phyloP scores from a whole-genome alignment of 2,329 filamentous ascomycete genomes.

The Fusarium graminum region DNA sequence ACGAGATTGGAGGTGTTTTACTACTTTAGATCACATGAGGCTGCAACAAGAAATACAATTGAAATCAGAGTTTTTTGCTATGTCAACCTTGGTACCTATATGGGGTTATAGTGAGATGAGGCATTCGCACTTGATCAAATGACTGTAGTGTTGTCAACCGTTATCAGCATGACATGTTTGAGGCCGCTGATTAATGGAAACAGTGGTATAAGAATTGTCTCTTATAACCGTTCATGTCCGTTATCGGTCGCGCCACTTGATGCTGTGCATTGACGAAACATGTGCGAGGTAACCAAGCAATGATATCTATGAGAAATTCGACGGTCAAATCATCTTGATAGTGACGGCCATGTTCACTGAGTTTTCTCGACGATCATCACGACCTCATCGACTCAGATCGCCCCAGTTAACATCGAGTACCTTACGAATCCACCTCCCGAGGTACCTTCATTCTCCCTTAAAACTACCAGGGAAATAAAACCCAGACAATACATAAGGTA shows the following conservation, averaged over 20 bases:
- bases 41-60: conserved; percentile 10
- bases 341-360: not conserved
- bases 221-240: conserved; percentile 18
- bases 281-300: conserved; percentile 15
- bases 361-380: not conserved
- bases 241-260: conserved; percentile 41
- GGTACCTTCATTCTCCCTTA: not conserved
- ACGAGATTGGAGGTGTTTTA: conserved; percentile 13
- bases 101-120: not conserved
- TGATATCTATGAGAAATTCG: not conserved
- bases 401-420: not conserved
- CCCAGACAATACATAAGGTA: not conserved
- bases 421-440: not conserved
- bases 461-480: conserved; percentile 5
- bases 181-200: not conserved
- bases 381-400: conserved; percentile 14
- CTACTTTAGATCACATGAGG: conserved; percentile 10
- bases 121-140: not conserved
- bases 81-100: no score
- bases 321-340: not conserved
- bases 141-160: not conserved
- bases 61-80: not conserved
- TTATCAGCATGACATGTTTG: not conserved
- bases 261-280: conserved; percentile 27
- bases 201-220: not conserved